A percentile compares a stretch with the other conserved stretches of the same genome.
phyloP scores from a whole-genome alignment of 495 filamentous ascomycete genomes.

The Aspergillus sclerotioniger region DNA sequence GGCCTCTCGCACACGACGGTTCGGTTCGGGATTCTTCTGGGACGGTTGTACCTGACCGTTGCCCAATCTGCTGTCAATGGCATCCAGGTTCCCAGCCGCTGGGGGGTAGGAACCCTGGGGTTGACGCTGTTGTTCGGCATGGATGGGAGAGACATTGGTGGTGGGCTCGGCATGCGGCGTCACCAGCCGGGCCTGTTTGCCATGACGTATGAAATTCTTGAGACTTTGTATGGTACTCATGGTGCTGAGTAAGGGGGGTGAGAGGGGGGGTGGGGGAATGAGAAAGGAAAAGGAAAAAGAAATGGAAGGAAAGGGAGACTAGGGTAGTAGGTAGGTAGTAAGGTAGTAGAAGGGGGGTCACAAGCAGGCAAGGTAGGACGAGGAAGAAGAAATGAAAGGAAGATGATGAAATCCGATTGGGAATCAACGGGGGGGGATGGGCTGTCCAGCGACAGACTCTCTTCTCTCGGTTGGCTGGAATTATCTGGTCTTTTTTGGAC shows the following conservation, averaged over 20 bases:
- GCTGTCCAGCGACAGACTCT: too few relatives aligned
- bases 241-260: constrained; percentile 13
- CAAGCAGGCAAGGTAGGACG: constrained; percentile 47
- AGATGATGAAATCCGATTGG: constrained; percentile 61
- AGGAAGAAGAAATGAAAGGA: constrained; percentile 68
- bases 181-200: constrained; percentile 84
- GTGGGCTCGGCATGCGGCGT: constrained; percentile 65
- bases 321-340: background rate
- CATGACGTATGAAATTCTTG: constrained; percentile 98
- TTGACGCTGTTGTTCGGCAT: constrained; percentile 63
- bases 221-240: constrained; percentile 87
- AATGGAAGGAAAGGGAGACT: background rate
- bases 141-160: constrained; percentile 63
- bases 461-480: constrained; percentile 4
- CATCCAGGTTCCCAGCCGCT: constrained; percentile 54
- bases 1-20: constrained; percentile 44
- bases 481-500: constrained; percentile 7
- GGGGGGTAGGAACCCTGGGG: constrained; percentile 48
- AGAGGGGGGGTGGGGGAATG: constrained; percentile 1
- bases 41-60: constrained; percentile 56
- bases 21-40: constrained; percentile 52
- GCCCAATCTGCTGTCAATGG: constrained; percentile 50
- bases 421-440: constrained; percentile 11
- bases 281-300: background rate
- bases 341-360: background rate